Base-by-base conservation (phyloP, 352 stramenopile species). In the Phytophthora boehmeriae region DNA sequence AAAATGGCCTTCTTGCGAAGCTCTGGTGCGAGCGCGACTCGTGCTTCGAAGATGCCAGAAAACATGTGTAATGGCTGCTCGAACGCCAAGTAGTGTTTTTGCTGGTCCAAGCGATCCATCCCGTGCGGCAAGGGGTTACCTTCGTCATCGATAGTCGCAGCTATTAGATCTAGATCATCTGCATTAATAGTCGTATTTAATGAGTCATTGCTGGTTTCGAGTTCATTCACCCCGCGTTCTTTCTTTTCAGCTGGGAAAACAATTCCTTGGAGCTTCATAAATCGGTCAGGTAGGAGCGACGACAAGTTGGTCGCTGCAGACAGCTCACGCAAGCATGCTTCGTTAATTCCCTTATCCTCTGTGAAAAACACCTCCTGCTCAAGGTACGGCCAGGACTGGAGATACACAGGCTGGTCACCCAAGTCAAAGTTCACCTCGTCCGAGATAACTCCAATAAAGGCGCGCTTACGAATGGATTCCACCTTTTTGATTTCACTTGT, bases 381-480 rank as follows among this genome's bases (percentile, higher is more conserved):
- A 11, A 84, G 81, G 32, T 92, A 91, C 10, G 87, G 83, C 85
- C 85, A 96, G 11, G 82, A 80, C 59, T 93, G 80, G 27, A 96
- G 43, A 60, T 91, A 93, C 20, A 95, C 69, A 1, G 71, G 54
- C 19, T 77, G 68, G 0, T 73, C 80, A 46, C 73, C 80, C 8
- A 94, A 35, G 43, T 89, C 78, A 5, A 81, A 65, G 11, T 42
- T 51, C 38, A 74, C 48, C 11, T 77, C 59, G 6, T 54, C 50
- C 11, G 70, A 76, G 11, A 93, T 68, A 0, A 55, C 45, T 0
- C 78, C 87, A 23, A 93, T 50, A 22, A 81, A 93, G 1, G 67
- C 64, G 34, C 83, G 77, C 59, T 92, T 93, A 27, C 87, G 87
- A 49, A 95, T 84, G 32, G 78, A 76, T 19, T 87, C 68, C 19